A percentile compares a stretch with the other conserved stretches of the same genome.
Conservation (phyloP, 73 alveolate genomes). For the Breviolum minutum region DNA sequence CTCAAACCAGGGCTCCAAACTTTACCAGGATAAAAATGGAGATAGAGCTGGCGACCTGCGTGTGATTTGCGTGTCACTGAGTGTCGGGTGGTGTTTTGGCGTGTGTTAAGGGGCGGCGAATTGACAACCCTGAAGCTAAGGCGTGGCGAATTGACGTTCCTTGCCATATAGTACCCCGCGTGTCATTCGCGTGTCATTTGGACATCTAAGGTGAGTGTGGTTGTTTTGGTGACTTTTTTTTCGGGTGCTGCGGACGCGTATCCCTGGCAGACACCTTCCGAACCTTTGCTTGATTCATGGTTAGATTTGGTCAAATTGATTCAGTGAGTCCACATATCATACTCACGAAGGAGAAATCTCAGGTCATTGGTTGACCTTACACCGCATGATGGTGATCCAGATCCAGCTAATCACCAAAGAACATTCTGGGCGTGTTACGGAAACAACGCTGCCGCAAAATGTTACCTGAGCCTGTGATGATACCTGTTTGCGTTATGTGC, state of each 20-base stretch:
- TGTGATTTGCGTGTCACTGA: too few relatives aligned
- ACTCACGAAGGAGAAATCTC: constrained; percentile 2
- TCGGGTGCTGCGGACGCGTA: neutral
- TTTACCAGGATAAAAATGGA: too few relatives aligned
- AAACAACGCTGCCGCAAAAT: neutral
- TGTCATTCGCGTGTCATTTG: too few relatives aligned
- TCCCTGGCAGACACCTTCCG: constrained; percentile 20
- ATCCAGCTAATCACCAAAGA: neutral
- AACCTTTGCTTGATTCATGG: neutral
- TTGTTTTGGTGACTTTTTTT: neutral
- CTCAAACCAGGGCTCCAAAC: too few relatives aligned
- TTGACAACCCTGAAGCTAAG: too few relatives aligned
- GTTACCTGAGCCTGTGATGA: neutral
- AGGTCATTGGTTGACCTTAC: neutral
- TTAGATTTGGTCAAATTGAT: too few relatives aligned
- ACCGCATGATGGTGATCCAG: neutral
- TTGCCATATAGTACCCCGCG: too few relatives aligned
- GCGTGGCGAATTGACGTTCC: too few relatives aligned
- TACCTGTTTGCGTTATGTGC: neutral
- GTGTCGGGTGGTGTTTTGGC: too few relatives aligned
- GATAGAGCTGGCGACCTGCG: too few relatives aligned
- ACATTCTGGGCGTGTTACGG: neutral
- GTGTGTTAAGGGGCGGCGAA: too few relatives aligned
- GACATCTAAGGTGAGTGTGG: constrained; percentile 9
- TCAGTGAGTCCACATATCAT: too few relatives aligned